Conservation (phyloP, 352 stramenopile species). For the Pythium phragmitis region DNA sequence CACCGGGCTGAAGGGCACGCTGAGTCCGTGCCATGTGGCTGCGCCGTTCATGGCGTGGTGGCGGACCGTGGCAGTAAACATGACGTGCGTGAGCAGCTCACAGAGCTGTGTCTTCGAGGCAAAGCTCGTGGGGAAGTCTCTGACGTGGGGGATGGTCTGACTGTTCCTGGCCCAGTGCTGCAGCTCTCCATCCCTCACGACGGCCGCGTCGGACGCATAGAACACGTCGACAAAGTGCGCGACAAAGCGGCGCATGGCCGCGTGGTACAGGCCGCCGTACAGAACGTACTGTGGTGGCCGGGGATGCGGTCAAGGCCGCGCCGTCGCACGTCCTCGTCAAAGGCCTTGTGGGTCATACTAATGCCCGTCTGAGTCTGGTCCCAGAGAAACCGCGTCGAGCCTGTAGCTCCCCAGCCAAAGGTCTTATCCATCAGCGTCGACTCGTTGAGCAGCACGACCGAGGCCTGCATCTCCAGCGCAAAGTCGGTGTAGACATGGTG, state of each 20-base stretch:
- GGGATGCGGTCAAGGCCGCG: slow-evolving; percentile 34
- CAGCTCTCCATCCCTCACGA: slow-evolving; percentile 35
- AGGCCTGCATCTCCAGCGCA: slow-evolving; percentile 37
- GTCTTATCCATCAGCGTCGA: slow-evolving; percentile 41
- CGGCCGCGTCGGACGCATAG: slow-evolving; percentile 31
- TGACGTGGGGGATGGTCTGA: slow-evolving; percentile 8
- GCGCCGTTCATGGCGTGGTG: slow-evolving; percentile 28
- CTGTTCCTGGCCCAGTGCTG: slow-evolving; percentile 14
- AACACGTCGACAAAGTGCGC: slow-evolving; percentile 31
- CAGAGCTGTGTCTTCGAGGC: not conserved
- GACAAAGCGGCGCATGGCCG: slow-evolving; percentile 31
- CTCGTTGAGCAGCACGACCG: slow-evolving; percentile 15
- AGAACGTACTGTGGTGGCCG: slow-evolving; percentile 37
- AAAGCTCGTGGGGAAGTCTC: slow-evolving; percentile 16
- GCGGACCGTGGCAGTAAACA: slow-evolving; percentile 24
- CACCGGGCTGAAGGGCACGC: slow-evolving; percentile 13
- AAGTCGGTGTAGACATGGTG: slow-evolving; percentile 41
- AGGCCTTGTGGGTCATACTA: slow-evolving; percentile 27
- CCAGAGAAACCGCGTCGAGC: slow-evolving; percentile 33
- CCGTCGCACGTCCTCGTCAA: not conserved
- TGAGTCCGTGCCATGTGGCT: slow-evolving; percentile 18
- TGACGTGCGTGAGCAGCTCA: slow-evolving; percentile 16
- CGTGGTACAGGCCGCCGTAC: slow-evolving; percentile 36
- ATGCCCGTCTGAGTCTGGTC: slow-evolving; percentile 16
- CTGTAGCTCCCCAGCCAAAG: slow-evolving; percentile 42